Conservation (phyloP, 768 basidiomycete genomes). For the Collybia sp. region DNA sequence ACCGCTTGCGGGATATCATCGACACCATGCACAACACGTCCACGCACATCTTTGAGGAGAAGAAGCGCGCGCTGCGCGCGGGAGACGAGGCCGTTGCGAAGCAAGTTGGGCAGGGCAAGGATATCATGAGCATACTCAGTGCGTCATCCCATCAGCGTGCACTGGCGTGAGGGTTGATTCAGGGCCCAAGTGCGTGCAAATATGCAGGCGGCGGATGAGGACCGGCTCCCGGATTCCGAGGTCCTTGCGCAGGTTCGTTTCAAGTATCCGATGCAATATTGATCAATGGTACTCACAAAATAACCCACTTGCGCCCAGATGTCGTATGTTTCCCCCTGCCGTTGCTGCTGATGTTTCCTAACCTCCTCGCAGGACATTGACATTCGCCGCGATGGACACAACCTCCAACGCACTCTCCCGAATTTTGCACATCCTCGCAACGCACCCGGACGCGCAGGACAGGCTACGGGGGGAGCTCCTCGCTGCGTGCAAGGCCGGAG, state of each 20-base stretch:
- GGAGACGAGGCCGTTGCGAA: background rate
- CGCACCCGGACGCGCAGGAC: conserved; percentile 30
- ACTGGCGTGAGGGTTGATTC: too few relatives aligned
- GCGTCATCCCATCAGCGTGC: too few relatives aligned
- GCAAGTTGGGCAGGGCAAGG: background rate
- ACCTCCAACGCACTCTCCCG: conserved; percentile 32
- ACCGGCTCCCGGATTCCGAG: conserved; percentile 17
- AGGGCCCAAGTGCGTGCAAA: background rate
- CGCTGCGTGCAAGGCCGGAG: conserved; percentile 18
- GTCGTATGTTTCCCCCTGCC: background rate
- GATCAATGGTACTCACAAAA: background rate
- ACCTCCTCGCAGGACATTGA: conserved; percentile 21
- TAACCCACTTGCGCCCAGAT: background rate
- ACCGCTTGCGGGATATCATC: background rate
- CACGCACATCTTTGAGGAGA: background rate
- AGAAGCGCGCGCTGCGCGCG: background rate
- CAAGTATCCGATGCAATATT: background rate
- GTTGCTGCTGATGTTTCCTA: background rate
- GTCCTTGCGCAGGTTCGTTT: conserved; percentile 19
- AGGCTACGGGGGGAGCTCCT: conserved; percentile 29
- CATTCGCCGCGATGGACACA: conserved; percentile 38
- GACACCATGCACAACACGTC: background rate
- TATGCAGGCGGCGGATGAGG: background rate
- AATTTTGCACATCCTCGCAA: conserved; percentile 25
- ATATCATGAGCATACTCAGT: background rate